Evolutionary conservation across 2,329 filamentous ascomycete genomes (phyloP).

Genomic region (Aspergillus versicolor): DNA sequence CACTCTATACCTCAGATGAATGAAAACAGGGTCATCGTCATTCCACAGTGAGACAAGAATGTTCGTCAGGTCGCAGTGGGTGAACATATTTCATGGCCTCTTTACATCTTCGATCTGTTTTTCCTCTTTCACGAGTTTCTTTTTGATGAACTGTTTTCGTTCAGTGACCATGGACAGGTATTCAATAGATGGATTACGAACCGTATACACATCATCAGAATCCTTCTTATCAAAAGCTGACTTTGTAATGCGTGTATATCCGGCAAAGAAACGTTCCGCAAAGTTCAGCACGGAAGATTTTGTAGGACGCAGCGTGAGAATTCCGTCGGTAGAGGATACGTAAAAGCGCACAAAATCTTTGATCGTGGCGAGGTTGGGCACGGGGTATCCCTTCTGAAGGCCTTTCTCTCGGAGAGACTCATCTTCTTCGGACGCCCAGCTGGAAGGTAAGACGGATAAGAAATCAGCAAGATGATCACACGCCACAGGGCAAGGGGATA

Average conservation of each 20-base stretch:
- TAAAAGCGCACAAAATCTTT: slow-evolving; percentile 16
- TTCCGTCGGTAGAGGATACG: slow-evolving; percentile 11
- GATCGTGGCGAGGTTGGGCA: slow-evolving; percentile 10
- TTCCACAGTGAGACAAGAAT: slow-evolving; percentile 15
- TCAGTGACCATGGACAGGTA: neutral
- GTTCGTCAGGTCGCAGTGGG: slow-evolving; percentile 12
- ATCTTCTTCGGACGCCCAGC: slow-evolving; percentile 14
- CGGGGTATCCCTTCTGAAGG: slow-evolving; percentile 10
- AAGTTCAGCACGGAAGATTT: slow-evolving; percentile 15
- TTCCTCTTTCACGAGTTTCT: slow-evolving; percentile 8
- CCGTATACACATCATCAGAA: slow-evolving; percentile 12
- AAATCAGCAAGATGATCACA: slow-evolving; percentile 6
- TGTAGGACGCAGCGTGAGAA: slow-evolving; percentile 13
- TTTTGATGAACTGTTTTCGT: neutral
- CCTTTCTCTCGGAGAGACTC: slow-evolving; percentile 8
- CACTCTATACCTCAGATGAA: slow-evolving; percentile 13
- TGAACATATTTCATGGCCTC: slow-evolving; percentile 13
- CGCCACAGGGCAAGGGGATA: slow-evolving; percentile 1
- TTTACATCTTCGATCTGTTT: slow-evolving; percentile 11
- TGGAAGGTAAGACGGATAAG: slow-evolving; percentile 3
- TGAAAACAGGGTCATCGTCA: slow-evolving; percentile 12
- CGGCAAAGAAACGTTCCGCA: slow-evolving; percentile 12
- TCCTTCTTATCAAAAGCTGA: slow-evolving; percentile 12
- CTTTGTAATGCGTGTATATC: slow-evolving; percentile 12
- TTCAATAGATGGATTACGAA: neutral